A percentile compares a stretch with the other conserved stretches of the same genome.
These are phyloP conservation scores for Fusarium miscanthi DNA, from an alignment of 2,329 filamentous ascomycete genomes.

Conservation along the genomic window DNA sequence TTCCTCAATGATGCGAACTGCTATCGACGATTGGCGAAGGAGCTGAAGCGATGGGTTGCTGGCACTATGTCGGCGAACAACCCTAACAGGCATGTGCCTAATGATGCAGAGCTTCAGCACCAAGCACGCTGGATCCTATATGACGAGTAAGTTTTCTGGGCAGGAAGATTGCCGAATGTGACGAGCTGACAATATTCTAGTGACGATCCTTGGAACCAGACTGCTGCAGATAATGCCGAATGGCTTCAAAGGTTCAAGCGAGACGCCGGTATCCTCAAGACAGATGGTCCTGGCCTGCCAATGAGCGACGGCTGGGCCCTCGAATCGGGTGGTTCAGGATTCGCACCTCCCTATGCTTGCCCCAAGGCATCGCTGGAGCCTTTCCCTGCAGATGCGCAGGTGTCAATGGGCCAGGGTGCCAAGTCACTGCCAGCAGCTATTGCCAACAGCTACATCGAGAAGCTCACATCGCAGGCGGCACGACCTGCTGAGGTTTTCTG, in stretches of 20 bases:
- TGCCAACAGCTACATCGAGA: slow-evolving; percentile 61
- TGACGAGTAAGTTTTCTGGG: slow-evolving; percentile 62
- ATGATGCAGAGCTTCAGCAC: slow-evolving; percentile 71
- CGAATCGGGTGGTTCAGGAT: slow-evolving; percentile 64
- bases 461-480: slow-evolving; percentile 56
- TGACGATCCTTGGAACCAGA: slow-evolving; percentile 73
- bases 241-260: slow-evolving; percentile 73
- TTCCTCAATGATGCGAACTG: slow-evolving; percentile 71
- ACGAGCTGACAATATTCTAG: slow-evolving; percentile 49
- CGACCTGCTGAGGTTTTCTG: slow-evolving; percentile 66
- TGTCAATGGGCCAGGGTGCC: slow-evolving; percentile 51
- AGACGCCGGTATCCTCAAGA: slow-evolving; percentile 63
- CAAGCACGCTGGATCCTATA: slow-evolving; percentile 73
- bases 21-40: slow-evolving; percentile 65
- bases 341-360: slow-evolving; percentile 65
- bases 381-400: slow-evolving; percentile 48
- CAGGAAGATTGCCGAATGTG: background rate
- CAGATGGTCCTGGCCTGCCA: slow-evolving; percentile 62
- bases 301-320: slow-evolving; percentile 57
- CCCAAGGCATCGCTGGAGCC: slow-evolving; percentile 55
- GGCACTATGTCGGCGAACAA: slow-evolving; percentile 69
- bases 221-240: slow-evolving; percentile 71
- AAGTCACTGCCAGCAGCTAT: slow-evolving; percentile 58
- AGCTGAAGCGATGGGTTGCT: slow-evolving; percentile 64
- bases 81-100: slow-evolving; percentile 67